Evolutionary conservation across 1,139 yeast species (phyloP).

Genomic region (Groenewaldozyma auringiensis): DNA sequence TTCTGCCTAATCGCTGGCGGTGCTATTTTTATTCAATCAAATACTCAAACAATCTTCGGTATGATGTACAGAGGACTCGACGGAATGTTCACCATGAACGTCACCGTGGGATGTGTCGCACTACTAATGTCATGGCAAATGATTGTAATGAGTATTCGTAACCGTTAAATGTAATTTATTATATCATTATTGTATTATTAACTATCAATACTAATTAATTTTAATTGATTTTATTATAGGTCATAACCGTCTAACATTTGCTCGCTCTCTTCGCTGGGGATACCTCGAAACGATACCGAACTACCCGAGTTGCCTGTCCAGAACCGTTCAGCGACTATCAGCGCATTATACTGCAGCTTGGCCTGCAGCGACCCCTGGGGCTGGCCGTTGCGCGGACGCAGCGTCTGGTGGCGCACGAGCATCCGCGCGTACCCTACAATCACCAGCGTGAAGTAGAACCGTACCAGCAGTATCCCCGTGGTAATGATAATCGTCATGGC

Average conservation of each 20-base stretch:
- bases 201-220: not conserved
- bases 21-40: conserved; percentile 81
- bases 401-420: conserved; percentile 29
- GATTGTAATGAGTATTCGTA: conserved; percentile 53
- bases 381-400: conserved; percentile 30
- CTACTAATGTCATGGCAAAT: conserved; percentile 90
- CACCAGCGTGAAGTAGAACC: conserved; percentile 62
- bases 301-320: conserved; percentile 44
- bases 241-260: not conserved
- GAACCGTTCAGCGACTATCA: conserved; percentile 27
- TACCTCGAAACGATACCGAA: not conserved
- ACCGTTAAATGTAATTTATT: not conserved
- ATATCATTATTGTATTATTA: not conserved
- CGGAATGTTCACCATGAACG: conserved; percentile 82
- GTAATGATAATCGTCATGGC: conserved; percentile 57
- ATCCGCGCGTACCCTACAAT: conserved; percentile 52
- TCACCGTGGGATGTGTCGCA: conserved; percentile 70
- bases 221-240: not conserved
- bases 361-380: conserved; percentile 30
- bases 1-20: conserved; percentile 86
- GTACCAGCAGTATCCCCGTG: conserved; percentile 42
- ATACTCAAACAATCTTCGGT: conserved; percentile 74
- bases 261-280: conserved; percentile 1
- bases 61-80: conserved; percentile 82
- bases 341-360: conserved; percentile 23